Percentiles rank a stretch among this genome's conserved stretches.
Conservation (phyloP, 306 rosid species). For the Citrullus colocynthis region DNA sequence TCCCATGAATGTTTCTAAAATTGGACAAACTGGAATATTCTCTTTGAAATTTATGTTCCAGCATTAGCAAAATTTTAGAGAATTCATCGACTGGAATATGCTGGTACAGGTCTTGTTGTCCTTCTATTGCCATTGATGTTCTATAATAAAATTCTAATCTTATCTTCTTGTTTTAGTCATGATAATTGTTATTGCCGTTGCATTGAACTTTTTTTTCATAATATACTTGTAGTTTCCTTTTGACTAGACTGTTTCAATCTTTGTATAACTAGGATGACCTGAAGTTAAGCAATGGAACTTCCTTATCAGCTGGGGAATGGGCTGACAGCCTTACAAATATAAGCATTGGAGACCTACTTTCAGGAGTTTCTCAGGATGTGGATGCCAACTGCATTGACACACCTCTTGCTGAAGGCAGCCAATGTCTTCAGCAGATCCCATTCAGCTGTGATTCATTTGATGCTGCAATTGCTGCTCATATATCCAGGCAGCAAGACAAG, state of each 20-base stretch:
- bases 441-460: slow-evolving; percentile 93
- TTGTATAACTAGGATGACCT: slow-evolving; percentile 38
- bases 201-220: background rate
- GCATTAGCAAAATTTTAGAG: background rate
- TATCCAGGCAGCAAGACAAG: slow-evolving; percentile 59
- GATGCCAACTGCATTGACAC: slow-evolving; percentile 34
- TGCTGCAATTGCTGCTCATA: slow-evolving; percentile 98
- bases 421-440: slow-evolving; percentile 58
- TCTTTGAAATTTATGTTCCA: background rate
- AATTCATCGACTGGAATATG: background rate
- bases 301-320: slow-evolving; percentile 81
- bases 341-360: slow-evolving; percentile 80
- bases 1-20: background rate
- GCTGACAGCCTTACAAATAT: slow-evolving; percentile 96
- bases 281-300: slow-evolving; percentile 41
- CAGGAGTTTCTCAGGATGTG: slow-evolving; percentile 42
- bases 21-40: background rate
- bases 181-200: background rate
- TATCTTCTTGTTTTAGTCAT: background rate
- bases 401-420: slow-evolving; percentile 35
- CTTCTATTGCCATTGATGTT: background rate
- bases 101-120: background rate
- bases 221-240: background rate
- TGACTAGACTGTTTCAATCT: background rate
- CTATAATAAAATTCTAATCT: no score